phyloP scores from a whole-genome alignment of 768 basidiomycete species.

The Sporobolomyces roseus region DNA sequence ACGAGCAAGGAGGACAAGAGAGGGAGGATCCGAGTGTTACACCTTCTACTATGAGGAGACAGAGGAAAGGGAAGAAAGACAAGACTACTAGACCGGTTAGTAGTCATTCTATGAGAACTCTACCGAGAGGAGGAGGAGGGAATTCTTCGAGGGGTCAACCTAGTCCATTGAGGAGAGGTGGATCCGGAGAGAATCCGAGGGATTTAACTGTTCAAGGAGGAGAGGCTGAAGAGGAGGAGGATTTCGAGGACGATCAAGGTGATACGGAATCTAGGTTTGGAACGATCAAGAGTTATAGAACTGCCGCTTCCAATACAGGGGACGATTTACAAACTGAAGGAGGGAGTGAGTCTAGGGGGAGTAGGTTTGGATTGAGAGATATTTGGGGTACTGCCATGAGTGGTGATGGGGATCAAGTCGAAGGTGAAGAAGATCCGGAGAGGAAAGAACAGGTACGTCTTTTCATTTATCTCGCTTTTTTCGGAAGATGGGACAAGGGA shows the following conservation, averaged over 20 bases:
- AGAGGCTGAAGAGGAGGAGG: no score
- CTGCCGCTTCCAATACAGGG: background rate
- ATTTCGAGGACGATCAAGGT: background rate
- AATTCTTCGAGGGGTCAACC: background rate
- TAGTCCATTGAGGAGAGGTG: background rate
- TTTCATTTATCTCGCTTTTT: background rate
- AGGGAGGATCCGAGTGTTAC: background rate
- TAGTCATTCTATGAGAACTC: constrained; percentile 29
- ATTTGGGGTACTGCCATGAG: background rate
- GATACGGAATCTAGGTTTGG: background rate
- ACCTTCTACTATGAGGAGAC: background rate
- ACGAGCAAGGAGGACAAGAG: background rate
- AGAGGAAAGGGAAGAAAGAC: background rate
- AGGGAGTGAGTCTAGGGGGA: no score
- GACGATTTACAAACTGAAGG: no score
- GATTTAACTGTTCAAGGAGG: no score
- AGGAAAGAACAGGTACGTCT: background rate
- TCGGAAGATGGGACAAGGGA: no score
- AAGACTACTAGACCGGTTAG: constrained; percentile 15
- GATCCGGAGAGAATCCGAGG: no score
- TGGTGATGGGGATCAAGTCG: background rate
- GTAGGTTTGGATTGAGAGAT: background rate
- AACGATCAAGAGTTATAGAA: constrained; percentile 15
- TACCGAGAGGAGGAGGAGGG: background rate
- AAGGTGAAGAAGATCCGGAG: background rate